Percentiles rank a stretch among this genome's conserved stretches.
Evolutionary conservation across 352 stramenopile species (phyloP).

Genomic region (Pythium guiyangense): DNA sequence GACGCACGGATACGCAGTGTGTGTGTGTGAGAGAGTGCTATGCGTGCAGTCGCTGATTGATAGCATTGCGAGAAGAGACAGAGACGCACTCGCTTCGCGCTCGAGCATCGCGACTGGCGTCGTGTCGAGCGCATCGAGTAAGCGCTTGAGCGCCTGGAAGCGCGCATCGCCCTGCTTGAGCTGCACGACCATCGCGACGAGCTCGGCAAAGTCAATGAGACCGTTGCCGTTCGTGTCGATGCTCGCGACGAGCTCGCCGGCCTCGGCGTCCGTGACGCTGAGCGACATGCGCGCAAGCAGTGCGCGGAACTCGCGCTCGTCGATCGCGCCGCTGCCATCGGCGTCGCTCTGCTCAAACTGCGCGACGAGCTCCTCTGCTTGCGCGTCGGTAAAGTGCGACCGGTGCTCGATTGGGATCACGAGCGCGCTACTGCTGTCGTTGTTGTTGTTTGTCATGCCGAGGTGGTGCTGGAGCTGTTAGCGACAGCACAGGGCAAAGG

Average conservation of each 20-base stretch:
- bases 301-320: constrained; percentile 58
- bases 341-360: constrained; percentile 58
- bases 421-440: background rate
- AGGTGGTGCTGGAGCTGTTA: background rate
- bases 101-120: constrained; percentile 60
- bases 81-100: constrained; percentile 34
- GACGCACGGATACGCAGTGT: background rate
- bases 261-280: constrained; percentile 39
- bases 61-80: background rate
- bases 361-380: constrained; percentile 52
- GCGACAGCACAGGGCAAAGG: no score
- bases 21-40: background rate
- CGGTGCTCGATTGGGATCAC: constrained; percentile 40
- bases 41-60: background rate
- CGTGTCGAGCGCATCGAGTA: constrained; percentile 51
- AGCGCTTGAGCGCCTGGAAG: constrained; percentile 34
- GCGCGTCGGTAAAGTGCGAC: constrained; percentile 33
- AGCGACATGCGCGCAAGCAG: constrained; percentile 50
- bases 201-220: constrained; percentile 54
- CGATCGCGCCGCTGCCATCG: constrained; percentile 53
- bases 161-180: constrained; percentile 50
- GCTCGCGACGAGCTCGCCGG: constrained; percentile 36
- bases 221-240: constrained; percentile 61
- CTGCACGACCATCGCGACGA: constrained; percentile 46
- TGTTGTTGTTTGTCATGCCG: constrained; percentile 6